These are phyloP conservation scores for Huntiella omanensis DNA, from an alignment of 2,329 filamentous ascomycete species.

Conservation along the genomic window DNA sequence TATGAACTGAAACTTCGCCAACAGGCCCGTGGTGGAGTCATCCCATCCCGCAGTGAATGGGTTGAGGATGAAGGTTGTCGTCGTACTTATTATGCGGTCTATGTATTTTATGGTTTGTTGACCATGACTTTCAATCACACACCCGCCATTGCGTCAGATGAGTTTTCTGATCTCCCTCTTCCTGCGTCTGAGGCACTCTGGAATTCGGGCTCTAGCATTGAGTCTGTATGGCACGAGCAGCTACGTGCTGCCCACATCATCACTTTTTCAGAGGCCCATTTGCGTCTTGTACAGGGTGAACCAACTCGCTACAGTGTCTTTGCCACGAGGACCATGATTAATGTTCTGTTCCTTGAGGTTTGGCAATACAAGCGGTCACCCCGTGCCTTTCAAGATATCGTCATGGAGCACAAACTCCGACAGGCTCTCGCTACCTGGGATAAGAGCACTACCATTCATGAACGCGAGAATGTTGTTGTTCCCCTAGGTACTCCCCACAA, in stretches of 20 bases:
- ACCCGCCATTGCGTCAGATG: slow-evolving; percentile 93
- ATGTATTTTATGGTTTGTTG: slow-evolving; percentile 93
- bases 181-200: slow-evolving; percentile 88
- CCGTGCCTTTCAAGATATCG: slow-evolving; percentile 91
- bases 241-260: slow-evolving; percentile 52
- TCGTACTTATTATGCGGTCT: slow-evolving; percentile 93
- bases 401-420: slow-evolving; percentile 93
- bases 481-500: slow-evolving; percentile 88
- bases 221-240: slow-evolving; percentile 60
- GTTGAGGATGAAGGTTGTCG: slow-evolving; percentile 92
- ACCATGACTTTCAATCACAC: slow-evolving; percentile 97
- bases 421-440: slow-evolving; percentile 98
- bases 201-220: slow-evolving; percentile 67
- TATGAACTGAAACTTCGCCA: slow-evolving; percentile 90
- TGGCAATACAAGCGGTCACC: slow-evolving; percentile 98
- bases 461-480: slow-evolving; percentile 74
- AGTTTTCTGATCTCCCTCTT: slow-evolving; percentile 82
- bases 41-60: slow-evolving; percentile 75
- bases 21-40: slow-evolving; percentile 60
- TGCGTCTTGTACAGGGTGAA: slow-evolving; percentile 89
- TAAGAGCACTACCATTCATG: slow-evolving; percentile 81
- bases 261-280: slow-evolving; percentile 85
- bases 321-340: slow-evolving; percentile 95
- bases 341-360: slow-evolving; percentile 90
- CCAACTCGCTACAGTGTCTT: slow-evolving; percentile 85